These are phyloP conservation scores for Lepidium sativum DNA, from an alignment of 345 rosid genomes.

Conservation along the genomic window DNA sequence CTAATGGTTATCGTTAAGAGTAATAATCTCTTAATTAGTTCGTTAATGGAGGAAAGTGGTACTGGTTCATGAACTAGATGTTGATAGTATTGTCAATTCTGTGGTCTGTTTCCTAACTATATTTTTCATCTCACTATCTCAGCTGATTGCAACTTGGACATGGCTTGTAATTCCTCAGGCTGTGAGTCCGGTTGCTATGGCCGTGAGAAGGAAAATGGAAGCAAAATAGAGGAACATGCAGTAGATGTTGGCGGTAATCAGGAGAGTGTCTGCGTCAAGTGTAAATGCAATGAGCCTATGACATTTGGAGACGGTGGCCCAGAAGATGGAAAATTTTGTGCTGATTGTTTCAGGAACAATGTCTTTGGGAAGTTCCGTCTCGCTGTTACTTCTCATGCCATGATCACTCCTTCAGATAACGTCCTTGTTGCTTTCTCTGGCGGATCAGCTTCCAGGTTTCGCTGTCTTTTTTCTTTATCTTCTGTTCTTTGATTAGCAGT, in stretches of 20 bases:
- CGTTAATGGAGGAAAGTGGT: neutral
- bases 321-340: conserved; percentile 50
- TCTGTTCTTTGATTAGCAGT: neutral
- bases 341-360: conserved; percentile 68
- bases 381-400: conserved; percentile 69
- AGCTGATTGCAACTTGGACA: conserved; percentile 1
- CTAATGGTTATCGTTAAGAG: neutral
- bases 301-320: conserved; percentile 31
- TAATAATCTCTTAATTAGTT: neutral
- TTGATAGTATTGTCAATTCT: neutral
- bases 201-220: conserved; percentile 23
- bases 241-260: neutral
- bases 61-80: neutral
- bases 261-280: conserved; percentile 51
- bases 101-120: neutral
- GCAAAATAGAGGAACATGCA: conserved; percentile 11
- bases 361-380: conserved; percentile 79
- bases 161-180: conserved; percentile 64
- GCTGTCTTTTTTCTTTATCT: neutral
- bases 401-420: conserved; percentile 84
- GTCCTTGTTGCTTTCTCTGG: conserved; percentile 95
- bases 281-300: conserved; percentile 54
- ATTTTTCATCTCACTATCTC: neutral
- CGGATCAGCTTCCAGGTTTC: conserved; percentile 76
- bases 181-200: conserved; percentile 54